Conservation (phyloP, 2,329 filamentous ascomycete genomes). For the Cordyceps fumosorosea region DNA sequence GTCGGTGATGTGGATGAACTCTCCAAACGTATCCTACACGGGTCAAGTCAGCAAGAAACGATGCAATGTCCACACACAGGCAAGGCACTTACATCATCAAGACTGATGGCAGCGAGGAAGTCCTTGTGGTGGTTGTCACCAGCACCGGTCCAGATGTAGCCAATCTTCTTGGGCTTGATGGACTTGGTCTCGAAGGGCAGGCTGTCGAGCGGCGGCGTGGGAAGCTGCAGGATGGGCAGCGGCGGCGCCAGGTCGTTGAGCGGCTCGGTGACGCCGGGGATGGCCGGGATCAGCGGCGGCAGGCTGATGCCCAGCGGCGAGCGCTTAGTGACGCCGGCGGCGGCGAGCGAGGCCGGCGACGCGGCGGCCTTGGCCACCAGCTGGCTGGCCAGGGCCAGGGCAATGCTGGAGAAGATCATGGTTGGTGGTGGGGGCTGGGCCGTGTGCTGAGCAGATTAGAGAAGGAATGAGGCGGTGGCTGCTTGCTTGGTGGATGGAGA, state of each 20-base stretch:
- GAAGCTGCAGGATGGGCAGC: conserved; percentile 51
- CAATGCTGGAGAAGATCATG: conserved; percentile 9
- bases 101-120: conserved; percentile 51
- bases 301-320: conserved; percentile 33
- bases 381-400: conserved; percentile 4
- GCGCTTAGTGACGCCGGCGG: background rate
- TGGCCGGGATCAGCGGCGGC: conserved; percentile 50
- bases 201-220: conserved; percentile 51
- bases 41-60: conserved; percentile 8
- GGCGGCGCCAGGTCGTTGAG: conserved; percentile 44
- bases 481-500: background rate
- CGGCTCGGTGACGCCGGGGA: conserved; percentile 53
- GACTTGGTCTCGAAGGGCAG: conserved; percentile 45
- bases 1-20: conserved; percentile 50
- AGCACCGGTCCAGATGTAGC: conserved; percentile 57
- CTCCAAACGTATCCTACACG: conserved; percentile 50
- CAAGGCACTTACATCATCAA: conserved; percentile 42
- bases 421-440: background rate
- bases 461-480: background rate
- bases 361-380: conserved; percentile 6
- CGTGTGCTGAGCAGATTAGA: background rate
- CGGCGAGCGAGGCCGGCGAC: background rate
- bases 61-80: background rate
- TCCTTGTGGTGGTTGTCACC: conserved; percentile 55
- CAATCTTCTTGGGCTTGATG: conserved; percentile 59